Conservation (phyloP, 306 rosid genomes). For the Sicyos edulis region DNA sequence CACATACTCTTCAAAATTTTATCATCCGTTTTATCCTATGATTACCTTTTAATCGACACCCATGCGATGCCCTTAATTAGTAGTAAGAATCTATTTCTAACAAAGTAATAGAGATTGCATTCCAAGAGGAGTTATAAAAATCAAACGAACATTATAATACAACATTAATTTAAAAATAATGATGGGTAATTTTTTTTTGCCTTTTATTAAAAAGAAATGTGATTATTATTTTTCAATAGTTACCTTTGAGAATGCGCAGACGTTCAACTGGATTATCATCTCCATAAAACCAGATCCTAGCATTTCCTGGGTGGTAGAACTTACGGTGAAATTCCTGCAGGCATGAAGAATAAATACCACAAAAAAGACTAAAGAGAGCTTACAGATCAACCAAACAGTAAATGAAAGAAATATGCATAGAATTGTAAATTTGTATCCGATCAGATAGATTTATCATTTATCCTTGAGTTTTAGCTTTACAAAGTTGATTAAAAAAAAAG, state of each 20-base stretch:
- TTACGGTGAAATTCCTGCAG: slow-evolving; percentile 87
- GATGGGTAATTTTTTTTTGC: not conserved
- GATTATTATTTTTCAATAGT: not conserved
- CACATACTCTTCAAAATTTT: not conserved
- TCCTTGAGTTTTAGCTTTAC: not conserved
- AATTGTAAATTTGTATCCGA: slow-evolving; percentile 4
- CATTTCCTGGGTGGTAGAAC: slow-evolving; percentile 90
- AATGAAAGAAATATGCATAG: not conserved
- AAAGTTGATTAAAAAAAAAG: not conserved
- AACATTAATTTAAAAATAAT: not conserved
- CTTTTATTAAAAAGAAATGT: not conserved
- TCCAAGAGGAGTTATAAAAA: not conserved
- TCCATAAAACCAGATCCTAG: slow-evolving; percentile 97
- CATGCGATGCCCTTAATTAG: not conserved
- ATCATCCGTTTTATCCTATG: not conserved
- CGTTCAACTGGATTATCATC: slow-evolving; percentile 94
- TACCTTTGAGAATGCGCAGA: slow-evolving; percentile 77
- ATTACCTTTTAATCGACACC: not conserved
- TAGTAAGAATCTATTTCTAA: not conserved
- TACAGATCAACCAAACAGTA: not conserved
- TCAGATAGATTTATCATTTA: not conserved
- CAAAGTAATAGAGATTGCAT: not conserved
- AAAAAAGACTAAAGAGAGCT: not conserved
- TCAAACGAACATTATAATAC: not conserved
- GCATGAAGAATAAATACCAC: slow-evolving; percentile 19